Evolutionary conservation across 75 land plant genomes (phyloP).

Genomic region (Azolla pinnata): DNA sequence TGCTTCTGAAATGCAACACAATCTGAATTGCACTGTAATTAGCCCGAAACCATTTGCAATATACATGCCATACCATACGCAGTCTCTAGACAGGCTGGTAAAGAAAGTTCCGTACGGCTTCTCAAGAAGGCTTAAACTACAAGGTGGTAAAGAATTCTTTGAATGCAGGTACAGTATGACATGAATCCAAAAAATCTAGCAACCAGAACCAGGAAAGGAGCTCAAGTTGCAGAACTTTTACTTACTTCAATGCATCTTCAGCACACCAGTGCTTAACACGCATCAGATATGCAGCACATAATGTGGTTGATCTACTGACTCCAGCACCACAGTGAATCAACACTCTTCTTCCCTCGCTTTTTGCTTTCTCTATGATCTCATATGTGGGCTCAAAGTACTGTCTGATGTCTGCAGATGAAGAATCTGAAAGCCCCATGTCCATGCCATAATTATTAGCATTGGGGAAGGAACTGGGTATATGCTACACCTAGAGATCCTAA

Average conservation of each 20-base stretch:
- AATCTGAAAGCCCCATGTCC: constrained; percentile 18
- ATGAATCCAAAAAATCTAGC: too few relatives aligned
- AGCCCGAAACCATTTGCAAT: too few relatives aligned
- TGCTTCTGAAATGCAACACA: too few relatives aligned
- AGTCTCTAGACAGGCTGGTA: too few relatives aligned
- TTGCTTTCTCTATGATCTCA: constrained; percentile 12
- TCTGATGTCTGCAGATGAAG: constrained; percentile 20
- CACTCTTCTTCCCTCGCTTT: constrained; percentile 11
- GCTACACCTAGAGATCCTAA: not conserved
- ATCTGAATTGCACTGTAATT: too few relatives aligned
- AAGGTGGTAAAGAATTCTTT: too few relatives aligned
- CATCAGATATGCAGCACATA: constrained; percentile 29
- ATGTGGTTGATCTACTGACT: constrained; percentile 29
- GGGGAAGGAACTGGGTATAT: not conserved
- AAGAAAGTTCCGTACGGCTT: too few relatives aligned
- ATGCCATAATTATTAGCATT: not conserved
- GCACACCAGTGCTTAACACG: constrained; percentile 15
- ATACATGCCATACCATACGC: too few relatives aligned
- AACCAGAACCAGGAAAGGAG: too few relatives aligned
- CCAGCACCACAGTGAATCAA: constrained; percentile 35
- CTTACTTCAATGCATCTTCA: constrained; percentile 19
- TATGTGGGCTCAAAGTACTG: constrained; percentile 15
- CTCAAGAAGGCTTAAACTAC: too few relatives aligned
- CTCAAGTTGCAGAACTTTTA: too few relatives aligned
- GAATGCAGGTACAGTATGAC: too few relatives aligned